Evolutionary conservation across 1,139 yeast genomes (phyloP), one percentile per base, ranked within the genome.

Genomic region (Blastobotrys petasosporus): DNA sequence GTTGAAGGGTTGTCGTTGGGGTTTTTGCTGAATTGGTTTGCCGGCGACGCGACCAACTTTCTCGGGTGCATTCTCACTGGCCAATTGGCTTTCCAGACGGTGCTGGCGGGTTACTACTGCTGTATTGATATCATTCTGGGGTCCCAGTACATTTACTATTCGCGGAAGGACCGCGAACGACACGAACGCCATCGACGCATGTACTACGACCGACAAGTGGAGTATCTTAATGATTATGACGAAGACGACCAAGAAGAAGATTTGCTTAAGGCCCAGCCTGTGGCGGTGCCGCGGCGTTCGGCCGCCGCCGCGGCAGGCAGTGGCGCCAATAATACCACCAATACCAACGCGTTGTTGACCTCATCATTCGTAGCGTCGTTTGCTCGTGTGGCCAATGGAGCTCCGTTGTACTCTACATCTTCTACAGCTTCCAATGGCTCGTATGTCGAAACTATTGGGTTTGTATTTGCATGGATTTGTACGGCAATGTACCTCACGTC

Each of bases 1-100:
- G 95, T 94, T 1, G 94, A 82, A 34, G 97, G 97, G 1, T 72
- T 92, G 29, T 84, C 95, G 6, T 77, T 84, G n/a, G 73, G 75
- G 8, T 87, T 90, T 57, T 71, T 92, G 4, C 52, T 76, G 15
- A 77, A 84, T 47, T 88, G 97, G 96, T 75, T 86, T 51, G 61
- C 79, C 52, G 98, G 97, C 3, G 98, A 92, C 62, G 71, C 84
- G 23, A 71, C 92, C 10, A 85, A 92, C 51, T 74, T 90, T 47
- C 62, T 82, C 7, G 94, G 97, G 37, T 88, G 97, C 56, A 57
- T 87, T 12, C 61, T 88, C 47, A 90, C 94, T 16, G 74, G 77
- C 33, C 94, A 84, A 51, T 69, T 92, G 57, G 71, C 76, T 46
- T 90, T 92, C 64, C 97, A 90, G 62, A 69, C 84, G 2, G 68